These are phyloP conservation scores for Malus asiatica DNA, from an alignment of 306 rosid genomes.

Conservation along the genomic window DNA sequence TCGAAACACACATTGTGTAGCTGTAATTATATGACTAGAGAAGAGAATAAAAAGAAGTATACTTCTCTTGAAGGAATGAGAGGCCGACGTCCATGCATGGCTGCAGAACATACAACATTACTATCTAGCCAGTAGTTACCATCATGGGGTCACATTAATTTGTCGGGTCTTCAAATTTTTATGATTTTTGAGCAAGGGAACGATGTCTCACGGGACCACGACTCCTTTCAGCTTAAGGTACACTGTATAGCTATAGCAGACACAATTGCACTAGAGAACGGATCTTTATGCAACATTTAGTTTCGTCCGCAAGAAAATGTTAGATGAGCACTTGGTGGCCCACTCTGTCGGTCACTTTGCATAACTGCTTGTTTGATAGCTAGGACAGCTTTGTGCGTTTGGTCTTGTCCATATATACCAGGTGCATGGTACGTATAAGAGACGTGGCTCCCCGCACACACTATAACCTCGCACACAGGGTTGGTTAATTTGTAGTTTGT, in stretches of 20 bases:
- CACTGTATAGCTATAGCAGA: no score
- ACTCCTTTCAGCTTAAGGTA: background rate
- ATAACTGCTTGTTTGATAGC: background rate
- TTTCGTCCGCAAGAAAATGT: background rate
- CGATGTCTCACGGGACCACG: background rate
- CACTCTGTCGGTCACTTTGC: background rate
- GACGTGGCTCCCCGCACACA: slow-evolving; percentile 3
- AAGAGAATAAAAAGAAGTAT: background rate
- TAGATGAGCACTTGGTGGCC: no score
- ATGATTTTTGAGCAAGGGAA: background rate
- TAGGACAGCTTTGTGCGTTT: background rate
- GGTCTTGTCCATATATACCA: no score
- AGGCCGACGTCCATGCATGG: background rate
- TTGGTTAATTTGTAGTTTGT: no score
- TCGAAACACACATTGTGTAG: no score
- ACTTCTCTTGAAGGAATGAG: background rate
- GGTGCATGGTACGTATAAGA: background rate
- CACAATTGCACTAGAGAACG: background rate
- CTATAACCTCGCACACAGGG: background rate
- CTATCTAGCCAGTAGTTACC: no score
- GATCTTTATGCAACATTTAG: background rate
- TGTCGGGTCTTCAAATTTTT: background rate
- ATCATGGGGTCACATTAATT: slow-evolving; percentile 7
- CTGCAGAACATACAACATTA: no score
- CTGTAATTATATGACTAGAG: background rate